A percentile compares a stretch with the other conserved stretches of the same genome.
Conservation (phyloP, 1,284 basidiomycete species). For the Puccinia sorghi region DNA sequence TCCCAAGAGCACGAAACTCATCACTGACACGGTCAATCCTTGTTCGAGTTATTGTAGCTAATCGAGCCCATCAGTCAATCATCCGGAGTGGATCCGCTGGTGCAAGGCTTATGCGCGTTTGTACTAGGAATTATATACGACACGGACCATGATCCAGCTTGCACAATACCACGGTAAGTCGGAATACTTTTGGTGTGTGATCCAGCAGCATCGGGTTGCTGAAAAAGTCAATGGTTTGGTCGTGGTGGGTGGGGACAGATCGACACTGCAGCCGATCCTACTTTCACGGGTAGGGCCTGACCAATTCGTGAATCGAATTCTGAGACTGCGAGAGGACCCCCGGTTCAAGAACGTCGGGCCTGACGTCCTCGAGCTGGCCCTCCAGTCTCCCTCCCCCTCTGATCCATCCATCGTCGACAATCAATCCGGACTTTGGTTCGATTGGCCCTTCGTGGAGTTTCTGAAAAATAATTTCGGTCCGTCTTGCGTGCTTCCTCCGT, state of each 20-base stretch:
- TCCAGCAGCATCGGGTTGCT: not conserved
- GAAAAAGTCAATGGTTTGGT: no score
- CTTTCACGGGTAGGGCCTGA: conserved; percentile 78
- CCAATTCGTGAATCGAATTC: conserved; percentile 81
- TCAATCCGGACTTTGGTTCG: conserved; percentile 86
- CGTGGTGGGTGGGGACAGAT: conserved; percentile 60
- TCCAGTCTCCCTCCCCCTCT: conserved; percentile 51
- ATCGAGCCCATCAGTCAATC: conserved; percentile 92
- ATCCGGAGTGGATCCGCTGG: conserved; percentile 77
- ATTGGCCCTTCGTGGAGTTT: conserved; percentile 98
- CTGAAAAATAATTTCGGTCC: conserved; percentile 95
- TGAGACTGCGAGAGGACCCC: conserved; percentile 81
- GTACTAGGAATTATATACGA: conserved; percentile 91
- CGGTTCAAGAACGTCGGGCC: conserved; percentile 86
- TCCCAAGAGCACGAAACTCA: no score
- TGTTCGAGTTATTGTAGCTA: conserved; percentile 63
- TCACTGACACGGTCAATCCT: not conserved
- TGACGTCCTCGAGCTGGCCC: conserved; percentile 62
- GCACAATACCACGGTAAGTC: conserved; percentile 72
- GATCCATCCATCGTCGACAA: conserved; percentile 58
- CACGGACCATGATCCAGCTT: conserved; percentile 87
- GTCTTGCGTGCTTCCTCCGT: conserved; percentile 57
- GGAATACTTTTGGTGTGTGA: conserved; percentile 17
- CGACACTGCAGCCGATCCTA: conserved; percentile 82
- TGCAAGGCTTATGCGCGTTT: conserved; percentile 89